Conservation (phyloP, 2,329 filamentous ascomycete species). For the Fusarium subtropicale region DNA sequence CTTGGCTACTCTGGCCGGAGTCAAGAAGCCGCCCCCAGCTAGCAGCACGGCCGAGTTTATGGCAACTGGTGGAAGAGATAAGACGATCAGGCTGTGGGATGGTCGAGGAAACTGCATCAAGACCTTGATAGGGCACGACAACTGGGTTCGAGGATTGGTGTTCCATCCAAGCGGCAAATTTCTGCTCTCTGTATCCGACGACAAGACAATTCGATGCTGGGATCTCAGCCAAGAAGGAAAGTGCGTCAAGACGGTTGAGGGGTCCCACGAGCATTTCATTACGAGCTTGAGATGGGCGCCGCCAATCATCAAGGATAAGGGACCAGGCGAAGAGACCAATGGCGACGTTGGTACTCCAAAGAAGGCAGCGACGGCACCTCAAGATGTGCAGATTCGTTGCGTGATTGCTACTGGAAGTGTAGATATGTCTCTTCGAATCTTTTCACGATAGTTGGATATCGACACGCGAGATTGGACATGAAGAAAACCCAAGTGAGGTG, state of each 20-base stretch:
- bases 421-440: constrained; percentile 71
- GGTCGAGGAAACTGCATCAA: constrained; percentile 85
- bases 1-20: constrained; percentile 79
- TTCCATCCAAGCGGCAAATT: constrained; percentile 96
- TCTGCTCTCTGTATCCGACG: constrained; percentile 85
- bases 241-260: constrained; percentile 83
- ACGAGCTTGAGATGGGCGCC: constrained; percentile 91
- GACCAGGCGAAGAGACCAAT: constrained; percentile 28
- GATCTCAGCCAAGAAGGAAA: constrained; percentile 91
- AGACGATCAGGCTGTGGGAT: constrained; percentile 92
- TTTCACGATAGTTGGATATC: constrained; percentile 62
- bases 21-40: constrained; percentile 82
- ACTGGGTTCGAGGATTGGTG: constrained; percentile 87
- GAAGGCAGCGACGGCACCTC: constrained; percentile 30
- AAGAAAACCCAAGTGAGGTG: constrained; percentile 11
- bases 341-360: constrained; percentile 42
- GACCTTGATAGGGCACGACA: constrained; percentile 88
- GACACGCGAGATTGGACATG: constrained; percentile 28
- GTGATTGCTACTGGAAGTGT: constrained; percentile 90
- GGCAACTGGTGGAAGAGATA: constrained; percentile 89
- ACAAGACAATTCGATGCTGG: constrained; percentile 95
- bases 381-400: constrained; percentile 77
- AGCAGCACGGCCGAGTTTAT: constrained; percentile 86
- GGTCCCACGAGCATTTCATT: constrained; percentile 86
- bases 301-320: constrained; percentile 41